Evolutionary conservation across 2,329 filamentous ascomycete species (phyloP).

Genomic region (Botryotinia calthae): DNA sequence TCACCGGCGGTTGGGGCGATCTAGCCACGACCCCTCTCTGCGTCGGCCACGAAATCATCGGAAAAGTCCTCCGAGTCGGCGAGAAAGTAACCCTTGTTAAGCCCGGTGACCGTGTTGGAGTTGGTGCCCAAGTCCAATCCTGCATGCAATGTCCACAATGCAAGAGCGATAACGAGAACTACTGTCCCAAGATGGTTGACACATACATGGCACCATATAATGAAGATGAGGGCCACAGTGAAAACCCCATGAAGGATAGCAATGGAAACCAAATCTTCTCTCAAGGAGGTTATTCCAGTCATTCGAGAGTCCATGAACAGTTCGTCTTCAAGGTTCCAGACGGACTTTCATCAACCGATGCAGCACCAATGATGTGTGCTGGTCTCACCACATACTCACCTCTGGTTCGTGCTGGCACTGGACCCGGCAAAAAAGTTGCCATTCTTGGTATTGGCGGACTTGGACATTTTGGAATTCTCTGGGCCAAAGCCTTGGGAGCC

Average conservation of each 20-base stretch:
- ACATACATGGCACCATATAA: slow-evolving; percentile 34
- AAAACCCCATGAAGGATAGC: slow-evolving; percentile 18
- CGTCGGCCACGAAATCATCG: slow-evolving; percentile 51
- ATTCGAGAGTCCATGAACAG: slow-evolving; percentile 53
- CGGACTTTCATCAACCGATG: slow-evolving; percentile 46
- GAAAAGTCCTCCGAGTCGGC: slow-evolving; percentile 51
- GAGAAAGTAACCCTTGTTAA: slow-evolving; percentile 56
- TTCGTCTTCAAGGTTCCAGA: slow-evolving; percentile 62
- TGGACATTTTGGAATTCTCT: slow-evolving; percentile 71
- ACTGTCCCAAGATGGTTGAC: slow-evolving; percentile 33
- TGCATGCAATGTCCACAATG: slow-evolving; percentile 55
- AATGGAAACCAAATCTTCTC: slow-evolving; percentile 30
- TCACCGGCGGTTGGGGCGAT: slow-evolving; percentile 33
- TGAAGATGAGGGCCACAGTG: slow-evolving; percentile 17
- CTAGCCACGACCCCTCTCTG: slow-evolving; percentile 29
- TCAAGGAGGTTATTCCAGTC: slow-evolving; percentile 53
- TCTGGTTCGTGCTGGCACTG: slow-evolving; percentile 62
- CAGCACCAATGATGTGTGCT: slow-evolving; percentile 72
- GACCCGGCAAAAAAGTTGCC: slow-evolving; percentile 68
- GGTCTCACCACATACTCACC: slow-evolving; percentile 74
- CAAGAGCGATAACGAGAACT: slow-evolving; percentile 30
- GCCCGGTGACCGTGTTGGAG: slow-evolving; percentile 50
- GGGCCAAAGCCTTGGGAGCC: slow-evolving; percentile 67
- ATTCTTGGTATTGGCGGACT: slow-evolving; percentile 65
- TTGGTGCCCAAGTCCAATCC: slow-evolving; percentile 50